These are phyloP conservation scores for Diospyros kaki DNA, from an alignment of 148 eudicot genomes.

Conservation along the genomic window DNA sequence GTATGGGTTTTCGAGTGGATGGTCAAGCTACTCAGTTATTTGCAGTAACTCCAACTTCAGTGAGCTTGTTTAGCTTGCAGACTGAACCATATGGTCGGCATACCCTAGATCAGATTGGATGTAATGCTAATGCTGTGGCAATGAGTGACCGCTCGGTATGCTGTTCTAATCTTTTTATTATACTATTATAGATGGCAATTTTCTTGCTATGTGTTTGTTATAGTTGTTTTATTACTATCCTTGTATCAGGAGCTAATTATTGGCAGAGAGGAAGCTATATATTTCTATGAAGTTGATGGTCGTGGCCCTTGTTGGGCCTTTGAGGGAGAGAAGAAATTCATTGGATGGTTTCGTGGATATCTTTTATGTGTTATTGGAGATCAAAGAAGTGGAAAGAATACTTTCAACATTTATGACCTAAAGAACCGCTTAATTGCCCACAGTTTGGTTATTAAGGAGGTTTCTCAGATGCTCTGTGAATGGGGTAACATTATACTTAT, in stretches of 20 bases:
- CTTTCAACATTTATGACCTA: slow-evolving; percentile 86
- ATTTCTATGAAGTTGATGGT: slow-evolving; percentile 90
- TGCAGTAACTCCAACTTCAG: slow-evolving; percentile 84
- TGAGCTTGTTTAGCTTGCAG: slow-evolving; percentile 78
- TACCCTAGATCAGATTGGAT: slow-evolving; percentile 88
- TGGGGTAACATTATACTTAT: slow-evolving; percentile 95
- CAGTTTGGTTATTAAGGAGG: slow-evolving; percentile 67
- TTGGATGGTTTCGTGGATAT: slow-evolving; percentile 99
- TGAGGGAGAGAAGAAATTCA: slow-evolving; percentile 88
- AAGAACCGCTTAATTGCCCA: slow-evolving; percentile 88
- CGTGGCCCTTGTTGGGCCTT: slow-evolving; percentile 99
- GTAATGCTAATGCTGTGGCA: slow-evolving; percentile 58
- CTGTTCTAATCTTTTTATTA: not conserved
- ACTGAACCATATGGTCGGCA: slow-evolving; percentile 64
- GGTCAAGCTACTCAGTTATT: slow-evolving; percentile 79
- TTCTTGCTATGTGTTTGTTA: not conserved
- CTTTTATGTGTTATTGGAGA: slow-evolving; percentile 83
- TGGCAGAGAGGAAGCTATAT: slow-evolving; percentile 95
- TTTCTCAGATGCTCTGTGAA: slow-evolving; percentile 92
- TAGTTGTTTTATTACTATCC: not conserved
- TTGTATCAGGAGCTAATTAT: slow-evolving; percentile 76
- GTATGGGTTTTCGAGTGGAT: slow-evolving; percentile 86
- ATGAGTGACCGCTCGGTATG: slow-evolving; percentile 95
- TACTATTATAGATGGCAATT: not conserved
- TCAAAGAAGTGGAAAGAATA: slow-evolving; percentile 72